Conservation (phyloP, 1,284 basidiomycete species). For the Vanrija sp. region DNA sequence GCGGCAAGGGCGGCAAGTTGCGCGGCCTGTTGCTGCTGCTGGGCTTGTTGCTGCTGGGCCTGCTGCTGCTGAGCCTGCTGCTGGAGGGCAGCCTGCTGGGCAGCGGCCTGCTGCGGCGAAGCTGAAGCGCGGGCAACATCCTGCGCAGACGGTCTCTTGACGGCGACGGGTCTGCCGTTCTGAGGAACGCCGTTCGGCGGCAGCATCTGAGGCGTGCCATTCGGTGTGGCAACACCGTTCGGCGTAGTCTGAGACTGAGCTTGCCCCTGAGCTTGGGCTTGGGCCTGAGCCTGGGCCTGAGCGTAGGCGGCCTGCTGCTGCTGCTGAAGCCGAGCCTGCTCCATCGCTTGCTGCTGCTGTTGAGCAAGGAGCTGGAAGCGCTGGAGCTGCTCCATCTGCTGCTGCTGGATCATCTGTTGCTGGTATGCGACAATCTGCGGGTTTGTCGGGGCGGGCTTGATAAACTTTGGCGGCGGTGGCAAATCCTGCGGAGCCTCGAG, state of each 20-base stretch:
- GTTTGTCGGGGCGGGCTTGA: conserved; percentile 34
- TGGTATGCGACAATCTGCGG: conserved; percentile 28
- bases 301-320: conserved; percentile 20
- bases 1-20: conserved; percentile 5
- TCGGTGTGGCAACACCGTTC: conserved; percentile 10
- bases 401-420: conserved; percentile 32
- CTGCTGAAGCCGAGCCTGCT: conserved; percentile 29
- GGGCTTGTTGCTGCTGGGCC: conserved; percentile 8
- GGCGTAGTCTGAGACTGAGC: conserved; percentile 1
- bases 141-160: conserved; percentile 12
- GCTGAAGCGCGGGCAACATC: neutral
- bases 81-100: conserved; percentile 6
- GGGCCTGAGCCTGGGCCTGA: conserved; percentile 8
- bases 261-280: conserved; percentile 6
- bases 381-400: conserved; percentile 42
- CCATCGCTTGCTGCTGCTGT: conserved; percentile 30
- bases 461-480: conserved; percentile 42
- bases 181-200: conserved; percentile 12
- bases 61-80: conserved; percentile 9
- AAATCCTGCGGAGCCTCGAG: conserved; percentile 37
- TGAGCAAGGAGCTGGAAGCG: conserved; percentile 38
- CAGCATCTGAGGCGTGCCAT: conserved; percentile 9
- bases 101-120: conserved; percentile 5
- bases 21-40: conserved; percentile 10
- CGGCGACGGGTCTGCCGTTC: conserved; percentile 3